A percentile compares a stretch with the other conserved stretches of the same genome.
phyloP scores from a whole-genome alignment of 345 rosid species.

The Moricandia arvensis region DNA sequence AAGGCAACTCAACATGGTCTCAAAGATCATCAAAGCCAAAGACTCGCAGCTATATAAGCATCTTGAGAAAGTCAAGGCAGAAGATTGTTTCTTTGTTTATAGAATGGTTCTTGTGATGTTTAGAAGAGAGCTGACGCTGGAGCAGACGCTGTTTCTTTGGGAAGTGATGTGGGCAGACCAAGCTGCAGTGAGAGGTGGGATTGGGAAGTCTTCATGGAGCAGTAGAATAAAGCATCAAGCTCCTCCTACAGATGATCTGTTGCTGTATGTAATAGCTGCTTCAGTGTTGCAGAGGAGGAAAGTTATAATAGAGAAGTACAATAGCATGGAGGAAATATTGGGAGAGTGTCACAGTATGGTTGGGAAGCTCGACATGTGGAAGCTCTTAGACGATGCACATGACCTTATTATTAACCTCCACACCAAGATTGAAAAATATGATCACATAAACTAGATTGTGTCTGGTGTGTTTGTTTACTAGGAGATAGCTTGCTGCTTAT shows the following conservation, averaged over 20 bases:
- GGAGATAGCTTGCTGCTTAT: no score
- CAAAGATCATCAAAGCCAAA: conserved; percentile 81
- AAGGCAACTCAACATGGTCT: conserved; percentile 77
- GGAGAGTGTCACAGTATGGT: conserved; percentile 90
- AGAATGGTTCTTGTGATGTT: conserved; percentile 96
- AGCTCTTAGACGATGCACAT: conserved; percentile 92
- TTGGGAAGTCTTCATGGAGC: conserved; percentile 88
- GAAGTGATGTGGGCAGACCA: conserved; percentile 99
- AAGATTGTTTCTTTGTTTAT: conserved; percentile 95
- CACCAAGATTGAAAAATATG: conserved; percentile 60
- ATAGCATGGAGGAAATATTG: conserved; percentile 91
- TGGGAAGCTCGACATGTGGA: conserved; percentile 95
- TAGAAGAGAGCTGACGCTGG: conserved; percentile 81
- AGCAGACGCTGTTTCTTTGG: conserved; percentile 87
- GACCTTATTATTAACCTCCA: conserved; percentile 79
- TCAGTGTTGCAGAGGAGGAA: conserved; percentile 90
- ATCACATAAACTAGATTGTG: no score
- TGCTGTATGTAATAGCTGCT: conserved; percentile 87
- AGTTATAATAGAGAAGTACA: conserved; percentile 78
- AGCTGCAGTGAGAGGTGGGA: conserved; percentile 84
- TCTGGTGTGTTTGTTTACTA: no score
- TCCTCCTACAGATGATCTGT: conserved; percentile 85
- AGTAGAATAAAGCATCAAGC: conserved; percentile 69
- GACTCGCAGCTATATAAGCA: conserved; percentile 89
- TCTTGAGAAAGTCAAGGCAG: conserved; percentile 85